Percentiles rank a stretch among this genome's conserved stretches.
phyloP scores from a whole-genome alignment of 805 yeast genomes.

The Isabelozyma rhagii region DNA sequence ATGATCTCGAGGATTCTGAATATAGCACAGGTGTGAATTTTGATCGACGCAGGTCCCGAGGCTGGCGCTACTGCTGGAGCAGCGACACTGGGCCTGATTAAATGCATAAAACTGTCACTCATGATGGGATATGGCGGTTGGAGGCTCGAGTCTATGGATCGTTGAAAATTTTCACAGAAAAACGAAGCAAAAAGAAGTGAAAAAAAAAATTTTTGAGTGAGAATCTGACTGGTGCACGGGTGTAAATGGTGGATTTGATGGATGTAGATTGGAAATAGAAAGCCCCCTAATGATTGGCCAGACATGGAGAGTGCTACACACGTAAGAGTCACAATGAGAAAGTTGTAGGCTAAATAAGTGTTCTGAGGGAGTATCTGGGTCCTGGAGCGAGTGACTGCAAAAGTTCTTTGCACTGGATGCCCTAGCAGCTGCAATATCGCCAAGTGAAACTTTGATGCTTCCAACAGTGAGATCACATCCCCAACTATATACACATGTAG shows the following conservation, averaged over 20 bases:
- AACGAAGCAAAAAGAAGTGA: not conserved
- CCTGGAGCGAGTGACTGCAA: too few species aligned
- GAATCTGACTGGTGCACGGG: not conserved
- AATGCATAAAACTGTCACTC: conserved; percentile 33
- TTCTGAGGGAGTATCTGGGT: too few species aligned
- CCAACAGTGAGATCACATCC: too few species aligned
- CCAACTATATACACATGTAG: too few species aligned
- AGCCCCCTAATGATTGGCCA: not conserved
- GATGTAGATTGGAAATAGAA: not conserved
- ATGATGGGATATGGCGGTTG: not conserved
- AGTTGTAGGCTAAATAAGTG: too few species aligned
- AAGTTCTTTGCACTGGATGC: too few species aligned
- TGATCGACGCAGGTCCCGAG: conserved; percentile 50
- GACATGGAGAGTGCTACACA: too few species aligned
- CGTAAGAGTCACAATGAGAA: too few species aligned
- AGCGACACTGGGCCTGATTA: conserved; percentile 48
- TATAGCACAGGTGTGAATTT: conserved; percentile 66
- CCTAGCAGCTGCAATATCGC: too few species aligned
- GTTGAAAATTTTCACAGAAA: not conserved
- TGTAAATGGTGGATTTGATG: not conserved
- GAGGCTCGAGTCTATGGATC: not conserved
- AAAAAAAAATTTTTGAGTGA: not conserved
- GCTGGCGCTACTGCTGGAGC: conserved; percentile 45
- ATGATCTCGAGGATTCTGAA: conserved; percentile 75
- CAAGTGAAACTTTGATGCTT: too few species aligned